Conservation (phyloP, 352 stramenopile genomes). For the Poterioochromonas sp. region DNA sequence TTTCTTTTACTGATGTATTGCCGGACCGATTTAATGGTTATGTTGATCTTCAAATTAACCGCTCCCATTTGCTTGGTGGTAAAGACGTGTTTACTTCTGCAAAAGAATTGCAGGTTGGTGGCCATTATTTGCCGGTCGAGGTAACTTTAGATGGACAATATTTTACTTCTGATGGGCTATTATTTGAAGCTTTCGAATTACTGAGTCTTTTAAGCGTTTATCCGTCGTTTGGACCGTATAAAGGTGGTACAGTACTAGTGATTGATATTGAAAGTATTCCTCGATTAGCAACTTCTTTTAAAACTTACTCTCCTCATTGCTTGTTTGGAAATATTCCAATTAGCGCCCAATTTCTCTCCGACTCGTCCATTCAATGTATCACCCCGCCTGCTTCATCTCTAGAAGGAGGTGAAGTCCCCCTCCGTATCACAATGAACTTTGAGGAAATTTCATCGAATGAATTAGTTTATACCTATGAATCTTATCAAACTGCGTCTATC, state of each 20-base stretch:
- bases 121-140: not conserved
- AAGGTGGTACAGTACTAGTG: conserved; percentile 16
- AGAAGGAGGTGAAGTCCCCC: not conserved
- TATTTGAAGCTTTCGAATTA: conserved; percentile 8
- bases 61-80: not conserved
- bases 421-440: conserved; percentile 18
- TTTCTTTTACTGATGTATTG: not conserved
- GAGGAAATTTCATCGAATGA: not conserved
- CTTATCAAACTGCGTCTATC: not conserved
- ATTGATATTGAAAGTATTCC: not conserved
- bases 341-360: not conserved
- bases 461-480: not conserved
- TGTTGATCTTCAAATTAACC: not conserved
- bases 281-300: not conserved
- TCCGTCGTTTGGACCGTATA: not conserved
- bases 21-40: not conserved
- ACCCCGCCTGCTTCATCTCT: not conserved
- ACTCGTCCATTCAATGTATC: conserved; percentile 10
- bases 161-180: not conserved
- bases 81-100: not conserved
- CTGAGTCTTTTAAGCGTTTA: not conserved
- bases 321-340: not conserved
- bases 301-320: conserved; percentile 1
- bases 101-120: not conserved
- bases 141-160: conserved; percentile 25